Base-by-base conservation (phyloP, 1,284 basidiomycete genomes). In the Puccinia coronata region DNA sequence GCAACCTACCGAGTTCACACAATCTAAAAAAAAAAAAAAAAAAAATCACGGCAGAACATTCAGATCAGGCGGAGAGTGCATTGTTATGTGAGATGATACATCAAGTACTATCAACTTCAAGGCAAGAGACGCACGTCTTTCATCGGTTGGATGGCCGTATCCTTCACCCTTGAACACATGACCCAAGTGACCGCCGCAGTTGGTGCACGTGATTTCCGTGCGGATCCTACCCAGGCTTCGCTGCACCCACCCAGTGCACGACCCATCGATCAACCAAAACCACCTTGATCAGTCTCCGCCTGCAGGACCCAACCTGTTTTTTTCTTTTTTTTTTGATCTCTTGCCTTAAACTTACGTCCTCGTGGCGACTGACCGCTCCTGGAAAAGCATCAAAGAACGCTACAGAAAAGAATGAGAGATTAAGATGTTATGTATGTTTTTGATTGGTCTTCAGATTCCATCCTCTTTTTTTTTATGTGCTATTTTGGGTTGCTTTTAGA, bases 131-230 rank as follows among this genome's bases (percentile, higher is more conserved):
- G 14, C 1, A 80, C 77, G 77, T 47, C 77, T 41, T 72, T 80
- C 77, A 71, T 80, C 77, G 20, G 77, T 80, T 14, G 65, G 39
- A 59, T 65, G 51, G 36, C 53, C 53, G 31, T 71, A 80, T 34
- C 77, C 69, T 80, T 80, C 77, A 55, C 85, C 85, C 73, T 86
- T 83, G 81, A 87, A 87, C 0, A 87, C 84, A 43, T 87, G 86
- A 0, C 87, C 87, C n/a, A 87, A 82, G 82, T 88, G 87, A 36
- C 87, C 86, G 1, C 86, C 87, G 80, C 87, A 88, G 61, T 85
- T 84, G 71, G 85, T 83, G 82, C 87, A 88, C 0, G 86, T 85
- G 63, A 87, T 87, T 83, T 88, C 87, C 57, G 85, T 87, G 16
- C 87, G 84, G 51, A 82, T 49, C 86, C 87, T 88, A 11, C 87